A percentile compares a stretch with the other conserved stretches of the same genome.
phyloP scores from a whole-genome alignment of 305 asterid genomes.

The Galium porrigens region DNA sequence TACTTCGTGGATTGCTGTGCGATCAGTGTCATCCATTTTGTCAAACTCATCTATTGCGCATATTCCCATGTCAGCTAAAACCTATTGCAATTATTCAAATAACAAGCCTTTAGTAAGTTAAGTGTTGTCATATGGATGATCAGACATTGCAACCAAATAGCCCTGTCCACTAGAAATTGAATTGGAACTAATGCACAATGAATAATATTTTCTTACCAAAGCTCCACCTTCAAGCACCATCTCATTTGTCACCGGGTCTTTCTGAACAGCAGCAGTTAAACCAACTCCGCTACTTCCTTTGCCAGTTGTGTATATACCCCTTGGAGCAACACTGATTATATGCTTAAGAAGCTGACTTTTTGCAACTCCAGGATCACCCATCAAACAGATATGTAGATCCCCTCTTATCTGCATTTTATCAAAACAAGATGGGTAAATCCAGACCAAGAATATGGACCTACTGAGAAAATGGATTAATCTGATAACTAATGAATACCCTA shows the following conservation, averaged over 20 bases:
- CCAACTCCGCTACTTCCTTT: constrained; percentile 99
- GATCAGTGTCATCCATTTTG: constrained; percentile 93
- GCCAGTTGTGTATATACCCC: constrained; percentile 91
- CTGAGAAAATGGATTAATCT: not conserved
- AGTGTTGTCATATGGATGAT: not conserved
- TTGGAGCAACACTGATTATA: constrained; percentile 87
- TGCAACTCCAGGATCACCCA: constrained; percentile 99
- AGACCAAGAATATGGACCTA: not conserved
- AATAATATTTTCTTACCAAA: constrained; percentile 40
- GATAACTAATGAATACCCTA: not conserved
- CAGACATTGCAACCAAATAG: not conserved
- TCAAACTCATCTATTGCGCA: constrained; percentile 97
- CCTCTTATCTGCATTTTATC: constrained; percentile 62
- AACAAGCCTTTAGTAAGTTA: not conserved
- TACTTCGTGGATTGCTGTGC: constrained; percentile 94
- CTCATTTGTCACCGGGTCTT: constrained; percentile 89
- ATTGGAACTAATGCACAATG: not conserved
- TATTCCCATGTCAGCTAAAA: constrained; percentile 93
- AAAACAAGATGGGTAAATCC: constrained; percentile 6
- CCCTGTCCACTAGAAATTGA: not conserved
- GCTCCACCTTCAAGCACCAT: constrained; percentile 99
- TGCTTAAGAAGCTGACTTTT: constrained; percentile 96
- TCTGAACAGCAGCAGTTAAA: constrained; percentile 94
- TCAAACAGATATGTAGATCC: constrained; percentile 76
- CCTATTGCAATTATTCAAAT: constrained; percentile 29